Conservation (phyloP, 1,284 basidiomycete species). For the Moesziomyces globuligerus region DNA sequence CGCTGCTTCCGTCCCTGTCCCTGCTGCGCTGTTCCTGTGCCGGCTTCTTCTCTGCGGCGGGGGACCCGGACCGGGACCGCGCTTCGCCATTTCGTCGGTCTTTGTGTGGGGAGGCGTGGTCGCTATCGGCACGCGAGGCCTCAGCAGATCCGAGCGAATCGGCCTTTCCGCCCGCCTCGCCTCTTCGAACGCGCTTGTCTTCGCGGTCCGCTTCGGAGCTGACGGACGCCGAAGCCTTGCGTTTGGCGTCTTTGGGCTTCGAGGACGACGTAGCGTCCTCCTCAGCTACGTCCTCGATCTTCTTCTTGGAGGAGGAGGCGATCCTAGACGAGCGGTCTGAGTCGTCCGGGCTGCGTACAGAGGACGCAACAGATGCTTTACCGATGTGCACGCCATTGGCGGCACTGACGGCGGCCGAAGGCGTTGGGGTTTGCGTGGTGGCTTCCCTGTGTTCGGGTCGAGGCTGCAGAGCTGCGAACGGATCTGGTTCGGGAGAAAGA, state of each 20-base stretch:
- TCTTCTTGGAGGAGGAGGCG: constrained; percentile 55
- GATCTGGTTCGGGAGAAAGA: constrained; percentile 49
- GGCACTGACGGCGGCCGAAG: constrained; percentile 9
- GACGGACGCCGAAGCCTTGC: constrained; percentile 45
- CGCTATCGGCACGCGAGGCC: constrained; percentile 7
- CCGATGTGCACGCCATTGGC: constrained; percentile 32
- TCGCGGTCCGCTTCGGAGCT: constrained; percentile 39
- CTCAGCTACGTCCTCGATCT: constrained; percentile 46
- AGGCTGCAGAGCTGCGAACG: constrained; percentile 25
- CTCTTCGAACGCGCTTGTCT: constrained; percentile 41
- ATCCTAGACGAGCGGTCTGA: constrained; percentile 31
- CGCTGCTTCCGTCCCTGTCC: constrained; percentile 31
- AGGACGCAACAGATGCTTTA: constrained; percentile 12
- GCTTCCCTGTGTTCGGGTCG: constrained; percentile 36
- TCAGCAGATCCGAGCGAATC: no score
- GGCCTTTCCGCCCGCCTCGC: constrained; percentile 17
- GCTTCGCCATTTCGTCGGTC: constrained; percentile 26
- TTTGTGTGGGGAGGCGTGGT: constrained; percentile 17
- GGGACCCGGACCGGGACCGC: constrained; percentile 32
- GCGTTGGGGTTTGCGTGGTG: constrained; percentile 34
- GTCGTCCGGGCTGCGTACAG: constrained; percentile 12
- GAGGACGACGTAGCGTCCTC: constrained; percentile 15
- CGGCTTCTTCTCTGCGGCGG: constrained; percentile 25
- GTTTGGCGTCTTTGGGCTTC: constrained; percentile 44
- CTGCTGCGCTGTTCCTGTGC: constrained; percentile 21